Evolutionary conservation across 2,329 filamentous ascomycete species (phyloP).

Genomic region (Fusarium guadeloupense): DNA sequence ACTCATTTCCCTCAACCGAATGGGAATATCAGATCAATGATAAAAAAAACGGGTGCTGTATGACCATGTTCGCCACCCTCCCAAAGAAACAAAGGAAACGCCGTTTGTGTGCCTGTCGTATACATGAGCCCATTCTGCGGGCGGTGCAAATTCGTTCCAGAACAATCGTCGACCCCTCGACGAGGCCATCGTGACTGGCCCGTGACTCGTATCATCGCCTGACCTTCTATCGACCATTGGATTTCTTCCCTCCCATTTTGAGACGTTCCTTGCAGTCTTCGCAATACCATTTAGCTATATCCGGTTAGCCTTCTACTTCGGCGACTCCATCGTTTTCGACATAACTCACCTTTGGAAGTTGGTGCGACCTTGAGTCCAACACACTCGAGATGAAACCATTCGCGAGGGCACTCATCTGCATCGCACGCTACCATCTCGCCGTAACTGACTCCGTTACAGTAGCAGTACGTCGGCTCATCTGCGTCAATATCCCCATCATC

Average conservation of each 20-base stretch:
- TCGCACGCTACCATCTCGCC: slow-evolving; percentile 88
- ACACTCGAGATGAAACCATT: slow-evolving; percentile 88
- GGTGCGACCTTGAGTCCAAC: slow-evolving; percentile 82
- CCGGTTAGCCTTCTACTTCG: slow-evolving; percentile 42
- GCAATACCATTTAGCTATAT: slow-evolving; percentile 81
- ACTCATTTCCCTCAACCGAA: background rate
- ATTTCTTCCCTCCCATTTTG: slow-evolving; percentile 64
- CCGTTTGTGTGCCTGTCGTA: slow-evolving; percentile 33
- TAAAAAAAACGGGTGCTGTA: slow-evolving; percentile 27
- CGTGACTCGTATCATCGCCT: slow-evolving; percentile 16
- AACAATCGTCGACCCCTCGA: slow-evolving; percentile 21
- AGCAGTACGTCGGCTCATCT: slow-evolving; percentile 80
- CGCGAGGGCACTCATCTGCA: slow-evolving; percentile 73
- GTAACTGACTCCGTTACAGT: slow-evolving; percentile 82
- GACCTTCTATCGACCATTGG: slow-evolving; percentile 54
- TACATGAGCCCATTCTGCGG: slow-evolving; percentile 29
- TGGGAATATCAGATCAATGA: slow-evolving; percentile 16
- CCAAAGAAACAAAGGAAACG: slow-evolving; percentile 35
- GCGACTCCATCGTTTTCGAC: background rate
- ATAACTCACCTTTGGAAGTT: slow-evolving; percentile 74
- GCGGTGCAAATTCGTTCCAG: slow-evolving; percentile 20
- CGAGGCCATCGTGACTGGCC: slow-evolving; percentile 29
- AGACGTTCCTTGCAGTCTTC: slow-evolving; percentile 78
- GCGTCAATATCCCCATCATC: slow-evolving; percentile 70
- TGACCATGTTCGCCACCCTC: slow-evolving; percentile 20